Conservation (phyloP, 176 grass and related monocot species). For the Secale cereale region DNA sequence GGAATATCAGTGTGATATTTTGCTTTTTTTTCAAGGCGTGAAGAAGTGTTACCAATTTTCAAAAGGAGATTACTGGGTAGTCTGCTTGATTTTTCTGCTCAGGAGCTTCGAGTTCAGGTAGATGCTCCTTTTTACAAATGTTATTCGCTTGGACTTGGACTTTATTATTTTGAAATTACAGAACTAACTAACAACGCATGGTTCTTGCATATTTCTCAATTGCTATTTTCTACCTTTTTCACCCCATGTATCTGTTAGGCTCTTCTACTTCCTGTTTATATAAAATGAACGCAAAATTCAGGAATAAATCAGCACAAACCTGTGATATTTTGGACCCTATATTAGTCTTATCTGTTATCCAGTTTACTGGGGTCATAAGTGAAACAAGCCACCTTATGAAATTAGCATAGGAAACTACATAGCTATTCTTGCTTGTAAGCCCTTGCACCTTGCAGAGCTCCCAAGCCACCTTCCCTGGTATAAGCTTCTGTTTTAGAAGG, state of each 20-base stretch:
- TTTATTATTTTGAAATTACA: slow-evolving; percentile 7
- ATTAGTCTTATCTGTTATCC: not conserved
- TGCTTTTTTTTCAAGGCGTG: slow-evolving; percentile 55
- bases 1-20: slow-evolving; percentile 19
- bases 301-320: slow-evolving; percentile 3
- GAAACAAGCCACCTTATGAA: slow-evolving; percentile 8
- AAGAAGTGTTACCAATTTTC: slow-evolving; percentile 66
- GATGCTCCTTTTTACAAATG: slow-evolving; percentile 16
- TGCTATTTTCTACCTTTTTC: slow-evolving; percentile 9
- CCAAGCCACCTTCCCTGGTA: not conserved
- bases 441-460: slow-evolving; percentile 3
- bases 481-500: slow-evolving; percentile 25
- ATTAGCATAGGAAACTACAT: slow-evolving; percentile 10
- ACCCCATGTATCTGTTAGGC: slow-evolving; percentile 4
- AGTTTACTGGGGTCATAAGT: slow-evolving; percentile 5
- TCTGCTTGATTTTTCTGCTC: slow-evolving; percentile 81
- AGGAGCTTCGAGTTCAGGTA: slow-evolving; percentile 78
- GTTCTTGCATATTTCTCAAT: not conserved
- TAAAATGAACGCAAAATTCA: not conserved
- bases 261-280: slow-evolving; percentile 1
- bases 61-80: slow-evolving; percentile 69
- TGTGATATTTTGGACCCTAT: not conserved
- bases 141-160: not conserved
- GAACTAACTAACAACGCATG: not conserved
- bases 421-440: slow-evolving; percentile 1